Percentiles rank a stretch among this genome's conserved stretches.
phyloP scores from a whole-genome alignment of 345 rosid species.

The Salix exigua region DNA sequence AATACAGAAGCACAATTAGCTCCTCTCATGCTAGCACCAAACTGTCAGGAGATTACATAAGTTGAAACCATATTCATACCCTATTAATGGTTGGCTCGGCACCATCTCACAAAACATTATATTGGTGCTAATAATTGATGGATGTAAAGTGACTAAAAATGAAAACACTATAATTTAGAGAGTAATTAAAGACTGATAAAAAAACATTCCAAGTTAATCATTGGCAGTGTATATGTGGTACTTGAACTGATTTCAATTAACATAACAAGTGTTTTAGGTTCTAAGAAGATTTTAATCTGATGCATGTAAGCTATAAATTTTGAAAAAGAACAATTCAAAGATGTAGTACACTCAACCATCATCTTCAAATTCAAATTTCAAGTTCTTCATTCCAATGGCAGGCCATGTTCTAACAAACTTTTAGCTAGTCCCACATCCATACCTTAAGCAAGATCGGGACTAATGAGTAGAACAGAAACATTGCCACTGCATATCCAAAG shows the following conservation, averaged over 20 bases:
- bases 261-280: neutral
- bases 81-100: neutral
- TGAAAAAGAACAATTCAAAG: neutral
- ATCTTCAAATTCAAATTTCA: neutral
- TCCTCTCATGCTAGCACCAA: neutral
- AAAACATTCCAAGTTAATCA: neutral
- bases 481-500: constrained; percentile 51
- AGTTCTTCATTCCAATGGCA: neutral
- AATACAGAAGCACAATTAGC: neutral
- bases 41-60: neutral
- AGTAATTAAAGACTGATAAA: neutral
- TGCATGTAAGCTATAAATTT: neutral
- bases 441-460: constrained; percentile 86
- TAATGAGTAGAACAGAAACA: constrained; percentile 79
- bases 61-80: neutral
- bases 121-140: neutral
- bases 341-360: neutral
- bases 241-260: neutral
- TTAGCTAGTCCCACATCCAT: constrained; percentile 13
- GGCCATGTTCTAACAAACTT: constrained; percentile 1
- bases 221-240: neutral
- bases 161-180: neutral
- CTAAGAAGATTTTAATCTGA: neutral
- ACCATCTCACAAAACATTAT: neutral
- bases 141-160: neutral